phyloP scores from a whole-genome alignment of 2,329 filamentous ascomycete species.

The Arthrinium phaeospermum region DNA sequence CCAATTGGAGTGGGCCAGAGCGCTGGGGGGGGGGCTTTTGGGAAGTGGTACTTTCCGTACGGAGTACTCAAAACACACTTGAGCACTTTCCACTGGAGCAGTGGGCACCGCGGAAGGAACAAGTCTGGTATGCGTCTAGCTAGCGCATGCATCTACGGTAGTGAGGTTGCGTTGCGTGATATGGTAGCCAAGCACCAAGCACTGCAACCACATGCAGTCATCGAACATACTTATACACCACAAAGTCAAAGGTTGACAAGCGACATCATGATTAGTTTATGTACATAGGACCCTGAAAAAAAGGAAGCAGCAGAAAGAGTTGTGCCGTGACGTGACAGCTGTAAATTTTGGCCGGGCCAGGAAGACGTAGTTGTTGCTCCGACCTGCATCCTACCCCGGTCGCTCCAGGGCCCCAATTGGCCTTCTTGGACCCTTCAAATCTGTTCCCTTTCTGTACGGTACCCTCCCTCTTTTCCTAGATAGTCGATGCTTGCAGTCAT shows the following conservation, averaged over 20 bases:
- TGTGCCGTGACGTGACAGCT: conserved; percentile 2
- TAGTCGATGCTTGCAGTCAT: conserved; percentile 12
- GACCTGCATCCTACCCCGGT: background rate
- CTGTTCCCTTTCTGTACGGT: background rate
- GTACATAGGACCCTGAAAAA: background rate
- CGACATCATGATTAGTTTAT: background rate
- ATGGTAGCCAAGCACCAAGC: background rate
- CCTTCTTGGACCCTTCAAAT: background rate
- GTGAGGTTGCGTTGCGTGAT: conserved; percentile 11
- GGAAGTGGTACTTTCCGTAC: background rate
- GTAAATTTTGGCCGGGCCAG: background rate
- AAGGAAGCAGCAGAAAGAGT: background rate
- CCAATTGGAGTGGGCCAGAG: background rate
- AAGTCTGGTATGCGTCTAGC: background rate
- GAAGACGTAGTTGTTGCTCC: background rate
- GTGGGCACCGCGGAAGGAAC: too few species aligned
- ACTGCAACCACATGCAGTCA: conserved; percentile 5
- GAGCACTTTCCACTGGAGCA: background rate
- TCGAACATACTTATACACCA: background rate
- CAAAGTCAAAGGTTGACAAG: background rate
- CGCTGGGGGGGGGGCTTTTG: background rate
- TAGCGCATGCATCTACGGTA: conserved; percentile 9
- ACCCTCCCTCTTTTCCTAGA: conserved; percentile 14
- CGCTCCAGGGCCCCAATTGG: background rate
- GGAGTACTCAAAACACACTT: background rate